A percentile compares a stretch with the other conserved stretches of the same genome.
These are phyloP conservation scores for Gossypium bickii DNA, from an alignment of 345 rosid genomes.

Conservation along the genomic window DNA sequence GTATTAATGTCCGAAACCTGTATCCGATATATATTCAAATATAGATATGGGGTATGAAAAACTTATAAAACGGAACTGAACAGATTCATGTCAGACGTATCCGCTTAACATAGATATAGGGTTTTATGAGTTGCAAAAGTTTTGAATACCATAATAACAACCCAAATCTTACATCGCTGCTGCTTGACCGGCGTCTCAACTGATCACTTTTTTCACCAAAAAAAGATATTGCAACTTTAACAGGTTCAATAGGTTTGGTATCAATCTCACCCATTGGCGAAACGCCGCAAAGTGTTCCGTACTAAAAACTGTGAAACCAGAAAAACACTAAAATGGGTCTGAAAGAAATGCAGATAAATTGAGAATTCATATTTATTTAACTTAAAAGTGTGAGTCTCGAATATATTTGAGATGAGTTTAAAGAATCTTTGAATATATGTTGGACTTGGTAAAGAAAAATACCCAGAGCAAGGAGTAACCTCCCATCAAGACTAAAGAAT, in stretches of 20 bases:
- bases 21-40: not conserved
- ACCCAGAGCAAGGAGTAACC: not conserved
- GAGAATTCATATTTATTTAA: not conserved
- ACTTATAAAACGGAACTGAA: too few species aligned
- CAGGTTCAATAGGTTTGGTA: conserved; percentile 46
- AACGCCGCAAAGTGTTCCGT: not conserved
- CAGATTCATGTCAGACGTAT: too few species aligned
- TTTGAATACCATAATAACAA: not conserved
- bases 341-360: not conserved
- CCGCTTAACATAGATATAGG: not conserved
- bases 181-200: conserved; percentile 2
- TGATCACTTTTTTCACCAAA: conserved; percentile 32
- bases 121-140: not conserved
- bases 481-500: not conserved
- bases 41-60: not conserved
- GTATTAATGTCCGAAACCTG: not conserved
- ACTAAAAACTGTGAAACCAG: not conserved
- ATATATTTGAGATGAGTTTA: too few species aligned
- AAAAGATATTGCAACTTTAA: conserved; percentile 43
- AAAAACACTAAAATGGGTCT: not conserved
- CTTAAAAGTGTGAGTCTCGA: too few species aligned
- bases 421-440: too few species aligned
- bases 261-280: conserved; percentile 44
- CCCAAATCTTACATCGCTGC: conserved; percentile 28
- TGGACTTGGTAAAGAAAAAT: too few species aligned